Base-by-base conservation (phyloP, 345 rosid genomes). In the Reutealis trisperma region DNA sequence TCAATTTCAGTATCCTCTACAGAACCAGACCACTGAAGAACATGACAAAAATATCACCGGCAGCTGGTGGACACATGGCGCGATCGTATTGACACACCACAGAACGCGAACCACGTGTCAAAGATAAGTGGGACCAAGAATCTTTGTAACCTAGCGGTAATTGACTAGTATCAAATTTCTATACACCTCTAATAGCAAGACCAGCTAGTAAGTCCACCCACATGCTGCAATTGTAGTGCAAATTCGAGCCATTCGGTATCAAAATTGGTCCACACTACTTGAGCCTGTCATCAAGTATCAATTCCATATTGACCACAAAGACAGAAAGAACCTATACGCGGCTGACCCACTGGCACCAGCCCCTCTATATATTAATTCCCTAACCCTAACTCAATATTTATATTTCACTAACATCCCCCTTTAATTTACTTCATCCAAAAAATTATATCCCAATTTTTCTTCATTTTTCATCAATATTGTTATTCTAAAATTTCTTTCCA, bases 301-400 rank as follows among this genome's bases (percentile, higher is more conserved):
- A 55, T 78, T 72, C 72, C 49, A 71, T 19, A 24, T 41, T 19
- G 45, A 34, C 78, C 64, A 75, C 75, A 64, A 13, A 70, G 78
- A 37, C 10, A 37, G 1, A 5, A 8, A 62, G 47, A 74, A 51
- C 75, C 74, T 11, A 25, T 9, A 70, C 52, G 72, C 27, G 79
- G 83, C 78, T 80, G 78, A 63, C 72, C 75, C 77, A 73, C 63
- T 37, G 18, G 60, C 76, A 45, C 34, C 59, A 64, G 25, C 24
- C 49, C 75, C 30, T n/a, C 18, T 37, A 55, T 57, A n/a, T n/a
- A n/a, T n/a, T n/a, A n/a, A n/a, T 6, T 72, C 32, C 70, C 67
- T 22, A 8, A 52, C 73, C 14, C 60, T 9, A 7, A 1, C 49
- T 45, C 49, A 2, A 45, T 45, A 1, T 69, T 63, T 69, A n/a